phyloP scores from a whole-genome alignment of 169 alveolate species.

The Plasmodium blacklocki region DNA sequence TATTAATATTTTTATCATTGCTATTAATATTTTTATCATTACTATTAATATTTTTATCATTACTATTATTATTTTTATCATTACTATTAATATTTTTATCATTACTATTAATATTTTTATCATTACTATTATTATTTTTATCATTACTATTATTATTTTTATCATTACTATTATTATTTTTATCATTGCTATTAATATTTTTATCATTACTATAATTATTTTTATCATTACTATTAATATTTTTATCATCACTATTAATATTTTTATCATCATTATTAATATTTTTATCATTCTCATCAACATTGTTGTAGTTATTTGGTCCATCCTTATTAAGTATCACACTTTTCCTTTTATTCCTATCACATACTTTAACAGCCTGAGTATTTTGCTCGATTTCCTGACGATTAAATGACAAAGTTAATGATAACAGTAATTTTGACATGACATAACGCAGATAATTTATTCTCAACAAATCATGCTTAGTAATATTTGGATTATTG shows the following conservation, averaged over 20 bases:
- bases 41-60: conserved; percentile 13
- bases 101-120: not conserved
- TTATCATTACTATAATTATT: conserved; percentile 16
- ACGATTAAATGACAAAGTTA: conserved; percentile 19
- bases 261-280: not conserved
- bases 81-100: conserved; percentile 1
- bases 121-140: not conserved
- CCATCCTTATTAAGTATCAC: not conserved
- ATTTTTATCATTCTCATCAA: not conserved
- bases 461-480: conserved; percentile 24
- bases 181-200: not conserved
- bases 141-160: not conserved
- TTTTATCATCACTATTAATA: not conserved
- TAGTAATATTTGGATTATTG: conserved; percentile 12
- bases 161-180: not conserved
- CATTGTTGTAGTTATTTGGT: not conserved
- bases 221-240: conserved; percentile 6
- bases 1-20: not conserved
- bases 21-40: not conserved
- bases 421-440: conserved; percentile 5
- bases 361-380: not conserved
- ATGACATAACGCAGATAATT: conserved; percentile 18
- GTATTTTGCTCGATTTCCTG: conserved; percentile 2
- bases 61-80: conserved; percentile 9
- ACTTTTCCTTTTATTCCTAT: not conserved